Conservation (phyloP, 2,329 filamentous ascomycete species). For the Hypomyces perniciosus region DNA sequence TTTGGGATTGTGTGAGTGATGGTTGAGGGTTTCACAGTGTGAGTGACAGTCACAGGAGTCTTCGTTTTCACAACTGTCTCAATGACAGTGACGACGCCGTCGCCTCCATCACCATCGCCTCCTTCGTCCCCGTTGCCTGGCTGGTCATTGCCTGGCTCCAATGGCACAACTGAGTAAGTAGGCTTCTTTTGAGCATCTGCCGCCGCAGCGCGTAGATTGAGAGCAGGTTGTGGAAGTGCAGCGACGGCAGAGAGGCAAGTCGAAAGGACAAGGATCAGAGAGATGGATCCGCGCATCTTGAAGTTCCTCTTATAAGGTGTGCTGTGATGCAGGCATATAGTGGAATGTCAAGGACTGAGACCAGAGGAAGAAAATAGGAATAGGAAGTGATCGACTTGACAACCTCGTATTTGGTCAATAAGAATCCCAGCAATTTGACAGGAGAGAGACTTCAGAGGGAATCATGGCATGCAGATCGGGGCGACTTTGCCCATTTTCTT, state of each 20-base stretch:
- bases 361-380: conserved; percentile 1
- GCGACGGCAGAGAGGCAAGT: conserved; percentile 20
- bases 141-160: conserved; percentile 26
- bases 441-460: conserved; percentile 1
- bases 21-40: conserved; percentile 22
- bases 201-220: conserved; percentile 19
- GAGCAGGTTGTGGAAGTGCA: conserved; percentile 24
- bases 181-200: conserved; percentile 20
- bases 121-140: conserved; percentile 13
- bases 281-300: conserved; percentile 27
- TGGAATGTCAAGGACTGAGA: neutral
- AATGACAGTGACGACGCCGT: conserved; percentile 27
- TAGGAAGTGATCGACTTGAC: conserved; percentile 3
- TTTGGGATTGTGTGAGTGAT: conserved; percentile 23
- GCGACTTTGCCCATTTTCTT: conserved; percentile 2
- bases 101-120: conserved; percentile 10
- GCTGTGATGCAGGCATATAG: conserved; percentile 8
- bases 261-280: conserved; percentile 26
- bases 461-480: conserved; percentile 1
- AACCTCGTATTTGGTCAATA: conserved; percentile 1
- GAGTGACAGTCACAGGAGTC: conserved; percentile 24
- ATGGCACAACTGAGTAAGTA: conserved; percentile 33
- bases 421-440: conserved; percentile 2
- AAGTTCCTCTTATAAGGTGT: conserved; percentile 1
- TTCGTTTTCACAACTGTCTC: conserved; percentile 28